Evolutionary conservation across 495 filamentous ascomycete species (phyloP), one percentile per base, ranked within the genome.

Genomic region (Lasiosphaeria ovina): DNA sequence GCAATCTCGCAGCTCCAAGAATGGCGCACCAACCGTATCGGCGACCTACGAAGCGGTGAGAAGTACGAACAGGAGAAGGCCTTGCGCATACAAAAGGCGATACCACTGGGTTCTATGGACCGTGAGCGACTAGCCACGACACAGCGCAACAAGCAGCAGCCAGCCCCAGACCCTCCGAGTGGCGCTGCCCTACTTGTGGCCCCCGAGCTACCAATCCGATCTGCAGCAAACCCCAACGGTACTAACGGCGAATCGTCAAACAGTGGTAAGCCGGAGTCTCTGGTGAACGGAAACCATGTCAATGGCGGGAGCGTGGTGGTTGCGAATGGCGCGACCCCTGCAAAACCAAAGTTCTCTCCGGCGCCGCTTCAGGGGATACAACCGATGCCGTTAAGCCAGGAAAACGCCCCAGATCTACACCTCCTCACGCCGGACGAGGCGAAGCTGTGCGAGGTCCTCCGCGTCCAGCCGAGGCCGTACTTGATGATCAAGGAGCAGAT

Each of bases 21-120:
- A 69, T 99, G 94, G 94, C 85, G 95, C 17, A 82, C 85, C 16
- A 86, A 89, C 74, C 84, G 87, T 34, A 92, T 98, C 47, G 85
- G 85, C 10, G 91, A 94, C 59, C 76, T 99, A 34, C 86, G 89
- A 54, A 83, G 85, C 35, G 95, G 95, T 31, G 92, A 96, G 74
- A 96, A 94, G 70, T 99, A 94, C 70, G 94, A 99, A 72, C 80
- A 87, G 59, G 95, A 98, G 69, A 99, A 98, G 72, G 79, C 86
- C 58, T 77, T 80, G 52, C 83, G 90, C 40, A 86, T 83, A n/a
- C 85, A 89, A 66, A 86, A 87, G 61, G 76, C 86, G 36, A 77
- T 83, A 54, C 87, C 88, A 0, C 84, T 88, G 73, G 88, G 89
- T 17, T 86, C 86, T 10, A 91, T 95, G 75, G 92, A 96, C 62